Conservation (phyloP, 306 rosid genomes). For the Adenanthera pavonina region DNA sequence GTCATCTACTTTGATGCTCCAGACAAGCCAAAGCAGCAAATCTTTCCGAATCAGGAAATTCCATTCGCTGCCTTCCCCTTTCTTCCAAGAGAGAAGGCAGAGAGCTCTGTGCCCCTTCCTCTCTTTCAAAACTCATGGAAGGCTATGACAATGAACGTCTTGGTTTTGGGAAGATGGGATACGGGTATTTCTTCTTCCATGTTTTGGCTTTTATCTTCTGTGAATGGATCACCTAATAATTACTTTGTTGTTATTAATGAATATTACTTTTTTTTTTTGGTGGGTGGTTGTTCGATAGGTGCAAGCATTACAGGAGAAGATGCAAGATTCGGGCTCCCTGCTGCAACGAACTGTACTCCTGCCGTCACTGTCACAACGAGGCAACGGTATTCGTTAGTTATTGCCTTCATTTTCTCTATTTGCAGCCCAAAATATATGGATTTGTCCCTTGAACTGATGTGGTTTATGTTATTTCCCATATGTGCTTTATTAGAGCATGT, state of each 20-base stretch:
- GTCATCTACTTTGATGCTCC: neutral
- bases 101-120: constrained; percentile 2
- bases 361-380: constrained; percentile 97
- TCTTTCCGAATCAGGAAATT: constrained; percentile 53
- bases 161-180: constrained; percentile 80
- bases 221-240: neutral
- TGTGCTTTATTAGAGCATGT: constrained; percentile 60
- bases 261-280: neutral
- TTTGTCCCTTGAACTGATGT: constrained; percentile 43
- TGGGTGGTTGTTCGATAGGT: constrained; percentile 44
- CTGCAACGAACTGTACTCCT: constrained; percentile 84
- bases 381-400: constrained; percentile 57
- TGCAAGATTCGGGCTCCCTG: constrained; percentile 95
- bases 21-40: constrained; percentile 6
- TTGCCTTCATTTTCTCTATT: constrained; percentile 2
- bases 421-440: constrained; percentile 10
- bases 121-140: constrained; percentile 57
- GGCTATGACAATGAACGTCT: constrained; percentile 60
- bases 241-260: neutral
- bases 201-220: neutral
- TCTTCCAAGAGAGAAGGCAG: constrained; percentile 26
- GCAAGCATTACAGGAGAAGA: constrained; percentile 93
- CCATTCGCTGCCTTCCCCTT: constrained; percentile 33
- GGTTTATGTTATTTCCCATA: constrained; percentile 12
- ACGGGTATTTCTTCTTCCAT: constrained; percentile 49